Evolutionary conservation across 75 land plant species (phyloP).

Genomic region (Cunninghamia lanceolata): DNA sequence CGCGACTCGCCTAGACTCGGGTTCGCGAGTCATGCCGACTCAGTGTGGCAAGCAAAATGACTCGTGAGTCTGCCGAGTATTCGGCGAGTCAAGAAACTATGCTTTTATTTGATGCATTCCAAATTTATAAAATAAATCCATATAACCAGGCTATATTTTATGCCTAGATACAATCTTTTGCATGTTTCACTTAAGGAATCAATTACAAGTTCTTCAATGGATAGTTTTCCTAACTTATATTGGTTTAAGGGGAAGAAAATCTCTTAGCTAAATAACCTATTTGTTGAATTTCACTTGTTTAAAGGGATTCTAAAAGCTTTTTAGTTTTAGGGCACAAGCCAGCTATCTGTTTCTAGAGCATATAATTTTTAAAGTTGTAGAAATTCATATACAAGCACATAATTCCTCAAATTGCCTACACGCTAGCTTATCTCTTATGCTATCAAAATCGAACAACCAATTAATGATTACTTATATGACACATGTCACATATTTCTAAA

Average conservation of each 20-base stretch:
- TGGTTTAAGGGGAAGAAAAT: not conserved
- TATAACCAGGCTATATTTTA: not conserved
- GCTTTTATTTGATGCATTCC: too few relatives aligned
- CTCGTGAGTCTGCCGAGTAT: too few relatives aligned
- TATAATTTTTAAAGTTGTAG: not conserved
- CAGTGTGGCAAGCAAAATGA: too few relatives aligned
- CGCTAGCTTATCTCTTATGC: not conserved
- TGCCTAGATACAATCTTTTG: not conserved
- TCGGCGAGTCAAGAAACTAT: too few relatives aligned
- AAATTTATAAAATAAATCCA: too few relatives aligned
- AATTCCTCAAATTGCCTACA: not conserved
- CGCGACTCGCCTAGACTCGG: too few relatives aligned
- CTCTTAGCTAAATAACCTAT: not conserved
- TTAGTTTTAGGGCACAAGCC: not conserved
- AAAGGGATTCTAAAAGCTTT: not conserved
- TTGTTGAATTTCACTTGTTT: not conserved
- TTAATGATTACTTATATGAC: not conserved
- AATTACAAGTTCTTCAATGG: not conserved
- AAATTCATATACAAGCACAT: not conserved
- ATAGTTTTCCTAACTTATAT: not conserved
- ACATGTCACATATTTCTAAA: not conserved
- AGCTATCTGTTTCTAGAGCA: not conserved
- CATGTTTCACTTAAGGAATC: not conserved
- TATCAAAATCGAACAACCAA: not conserved
- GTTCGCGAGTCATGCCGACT: too few relatives aligned